Evolutionary conservation across 345 rosid species (phyloP).

Genomic region (Eucalyptus coolabah): DNA sequence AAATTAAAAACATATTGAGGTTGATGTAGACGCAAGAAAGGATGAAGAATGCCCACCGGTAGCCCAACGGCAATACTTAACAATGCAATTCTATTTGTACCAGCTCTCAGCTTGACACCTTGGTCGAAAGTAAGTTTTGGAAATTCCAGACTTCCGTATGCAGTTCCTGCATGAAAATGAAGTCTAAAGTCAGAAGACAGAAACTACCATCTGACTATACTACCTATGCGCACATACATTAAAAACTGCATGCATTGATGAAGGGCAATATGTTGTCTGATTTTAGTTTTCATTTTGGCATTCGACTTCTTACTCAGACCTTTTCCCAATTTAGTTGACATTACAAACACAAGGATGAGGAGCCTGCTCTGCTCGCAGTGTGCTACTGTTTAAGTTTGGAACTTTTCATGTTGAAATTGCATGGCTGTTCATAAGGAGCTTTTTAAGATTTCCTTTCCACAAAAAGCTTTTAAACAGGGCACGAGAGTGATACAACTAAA

Average conservation of each 20-base stretch:
- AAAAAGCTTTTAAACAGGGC: not conserved
- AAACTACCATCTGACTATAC: not conserved
- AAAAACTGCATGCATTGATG: not conserved
- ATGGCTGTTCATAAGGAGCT: not conserved
- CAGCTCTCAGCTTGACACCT: slow-evolving; percentile 78
- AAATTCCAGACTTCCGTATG: slow-evolving; percentile 82
- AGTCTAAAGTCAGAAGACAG: not conserved
- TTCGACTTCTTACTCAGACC: not conserved
- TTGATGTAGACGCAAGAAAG: not conserved
- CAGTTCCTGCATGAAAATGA: slow-evolving; percentile 40
- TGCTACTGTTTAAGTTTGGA: not conserved
- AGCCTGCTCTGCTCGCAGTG: not conserved
- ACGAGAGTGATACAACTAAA: not conserved
- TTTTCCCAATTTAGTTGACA: not conserved
- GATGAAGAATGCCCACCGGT: slow-evolving; percentile 49
- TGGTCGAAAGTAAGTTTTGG: slow-evolving; percentile 67
- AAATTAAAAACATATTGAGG: not conserved
- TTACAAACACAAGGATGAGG: not conserved
- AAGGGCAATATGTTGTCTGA: not conserved
- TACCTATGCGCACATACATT: not conserved
- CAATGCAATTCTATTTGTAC: slow-evolving; percentile 69
- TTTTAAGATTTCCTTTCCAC: not conserved
- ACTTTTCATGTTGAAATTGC: not conserved
- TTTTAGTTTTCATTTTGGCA: not conserved
- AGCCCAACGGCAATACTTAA: slow-evolving; percentile 96